A percentile compares a stretch with the other conserved stretches of the same genome.
phyloP scores from a whole-genome alignment of 345 rosid genomes.

The Aquilaria yunnanensis region DNA sequence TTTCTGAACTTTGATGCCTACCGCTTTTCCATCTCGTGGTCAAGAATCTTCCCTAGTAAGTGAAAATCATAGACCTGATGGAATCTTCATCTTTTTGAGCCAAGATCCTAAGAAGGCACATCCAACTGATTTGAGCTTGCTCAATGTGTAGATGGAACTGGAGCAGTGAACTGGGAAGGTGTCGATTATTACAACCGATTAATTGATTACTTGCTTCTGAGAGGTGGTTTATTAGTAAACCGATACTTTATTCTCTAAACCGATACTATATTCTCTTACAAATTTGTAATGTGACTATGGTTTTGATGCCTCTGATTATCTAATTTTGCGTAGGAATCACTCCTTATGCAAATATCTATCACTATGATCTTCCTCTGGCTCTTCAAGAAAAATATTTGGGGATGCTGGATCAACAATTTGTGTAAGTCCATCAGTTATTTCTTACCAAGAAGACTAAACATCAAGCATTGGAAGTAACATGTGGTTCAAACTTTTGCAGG shows the following conservation, averaged over 20 bases:
- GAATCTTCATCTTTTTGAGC: too few species aligned
- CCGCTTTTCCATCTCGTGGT: conserved; percentile 72
- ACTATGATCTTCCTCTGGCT: conserved; percentile 13
- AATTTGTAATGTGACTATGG: too few species aligned
- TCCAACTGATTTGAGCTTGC: too few species aligned
- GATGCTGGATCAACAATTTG: conserved; percentile 1
- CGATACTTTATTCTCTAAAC: too few species aligned
- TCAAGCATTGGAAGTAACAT: too few species aligned
- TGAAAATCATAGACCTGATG: too few species aligned
- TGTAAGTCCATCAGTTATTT: background rate
- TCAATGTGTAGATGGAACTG: conserved; percentile 40
- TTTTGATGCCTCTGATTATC: too few species aligned
- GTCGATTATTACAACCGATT: conserved; percentile 51
- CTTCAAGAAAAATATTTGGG: conserved; percentile 8
- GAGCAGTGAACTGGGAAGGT: conserved; percentile 49
- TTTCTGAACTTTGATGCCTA: conserved; percentile 60
- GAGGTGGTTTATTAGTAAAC: conserved; percentile 21
- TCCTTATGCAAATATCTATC: conserved; percentile 8
- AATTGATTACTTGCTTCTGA: conserved; percentile 38
- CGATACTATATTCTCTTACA: too few species aligned
- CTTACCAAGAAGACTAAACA: too few species aligned
- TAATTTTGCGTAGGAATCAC: conserved; percentile 8
- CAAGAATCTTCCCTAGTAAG: conserved; percentile 67
- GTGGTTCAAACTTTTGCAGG: conserved; percentile 19
- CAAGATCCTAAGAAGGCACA: too few species aligned